Percentiles rank a stretch among this genome's conserved stretches.
phyloP scores from a whole-genome alignment of 495 filamentous ascomycete genomes.

The Schizothecium vesticola region DNA sequence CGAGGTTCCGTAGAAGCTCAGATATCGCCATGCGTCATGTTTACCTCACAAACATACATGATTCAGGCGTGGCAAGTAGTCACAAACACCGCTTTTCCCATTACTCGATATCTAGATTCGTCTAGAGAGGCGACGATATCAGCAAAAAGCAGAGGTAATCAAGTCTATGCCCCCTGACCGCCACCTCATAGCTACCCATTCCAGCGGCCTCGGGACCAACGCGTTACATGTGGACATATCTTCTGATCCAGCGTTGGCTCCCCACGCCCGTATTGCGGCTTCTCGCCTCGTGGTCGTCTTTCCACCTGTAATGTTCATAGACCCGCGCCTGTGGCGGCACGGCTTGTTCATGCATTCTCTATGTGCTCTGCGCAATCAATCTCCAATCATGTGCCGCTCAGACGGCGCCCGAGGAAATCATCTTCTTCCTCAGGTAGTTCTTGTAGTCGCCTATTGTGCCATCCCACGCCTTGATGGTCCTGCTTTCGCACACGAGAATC shows the following conservation, averaged over 20 bases:
- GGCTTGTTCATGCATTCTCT: neutral
- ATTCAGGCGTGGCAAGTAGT: neutral
- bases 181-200: neutral
- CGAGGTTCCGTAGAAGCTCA: neutral
- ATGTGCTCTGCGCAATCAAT: neutral
- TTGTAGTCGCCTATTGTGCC: constrained; percentile 92
- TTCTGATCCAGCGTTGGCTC: neutral
- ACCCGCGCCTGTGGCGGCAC: neutral
- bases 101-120: constrained; percentile 19
- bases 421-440: constrained; percentile 98
- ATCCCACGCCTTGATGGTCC: constrained; percentile 82
- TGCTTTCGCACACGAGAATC: constrained; percentile 98
- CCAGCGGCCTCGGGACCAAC: constrained; percentile 1
- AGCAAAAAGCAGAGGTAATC: constrained; percentile 12
- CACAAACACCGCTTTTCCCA: constrained; percentile 12
- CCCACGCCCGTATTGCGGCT: neutral
- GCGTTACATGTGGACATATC: neutral
- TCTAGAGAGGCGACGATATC: constrained; percentile 14
- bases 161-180: constrained; percentile 13
- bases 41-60: neutral
- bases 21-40: neutral
- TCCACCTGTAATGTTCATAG: neutral
- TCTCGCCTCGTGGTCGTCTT: neutral
- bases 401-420: constrained; percentile 61
- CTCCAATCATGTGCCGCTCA: constrained; percentile 31